These are phyloP conservation scores for Rutstroemia sp. DNA, from an alignment of 2,329 filamentous ascomycete species.

Conservation along the genomic window DNA sequence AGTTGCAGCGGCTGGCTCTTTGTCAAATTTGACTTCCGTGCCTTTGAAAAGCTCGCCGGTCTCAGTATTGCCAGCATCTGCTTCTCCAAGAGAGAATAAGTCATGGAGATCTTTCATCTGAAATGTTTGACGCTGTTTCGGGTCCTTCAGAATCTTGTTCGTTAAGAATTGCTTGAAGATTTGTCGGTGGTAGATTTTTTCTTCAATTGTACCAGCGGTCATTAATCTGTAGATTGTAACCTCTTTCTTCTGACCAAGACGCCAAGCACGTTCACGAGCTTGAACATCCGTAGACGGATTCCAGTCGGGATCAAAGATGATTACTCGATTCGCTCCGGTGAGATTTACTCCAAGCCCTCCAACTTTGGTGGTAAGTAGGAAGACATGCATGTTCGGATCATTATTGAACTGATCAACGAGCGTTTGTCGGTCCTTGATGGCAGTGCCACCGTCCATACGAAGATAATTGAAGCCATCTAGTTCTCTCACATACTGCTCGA, in stretches of 20 bases:
- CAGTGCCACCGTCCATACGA: conserved; percentile 90
- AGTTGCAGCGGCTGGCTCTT: conserved; percentile 26
- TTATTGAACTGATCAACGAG: conserved; percentile 93
- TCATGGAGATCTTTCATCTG: conserved; percentile 87
- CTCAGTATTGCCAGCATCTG: conserved; percentile 65
- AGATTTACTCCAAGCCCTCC: conserved; percentile 90
- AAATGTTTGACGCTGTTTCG: conserved; percentile 87
- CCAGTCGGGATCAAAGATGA: conserved; percentile 99
- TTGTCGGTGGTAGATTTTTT: conserved; percentile 98
- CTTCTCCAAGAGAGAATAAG: conserved; percentile 71
- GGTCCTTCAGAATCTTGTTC: conserved; percentile 91
- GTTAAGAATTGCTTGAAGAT: conserved; percentile 98
- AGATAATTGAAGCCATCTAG: conserved; percentile 67
- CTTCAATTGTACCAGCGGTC: conserved; percentile 95
- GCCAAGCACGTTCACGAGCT: conserved; percentile 91
- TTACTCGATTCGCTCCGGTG: conserved; percentile 89
- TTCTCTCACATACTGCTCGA: conserved; percentile 69
- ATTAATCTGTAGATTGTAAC: conserved; percentile 97
- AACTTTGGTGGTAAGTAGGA: conserved; percentile 90
- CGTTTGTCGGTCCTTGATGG: conserved; percentile 78
- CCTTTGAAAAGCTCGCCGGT: conserved; percentile 82
- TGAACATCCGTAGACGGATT: conserved; percentile 96
- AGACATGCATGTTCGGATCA: conserved; percentile 71
- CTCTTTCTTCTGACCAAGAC: conserved; percentile 87
- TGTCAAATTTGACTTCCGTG: conserved; percentile 65